phyloP scores from a whole-genome alignment of 169 alveolate species.

The Babesia gibsoni region DNA sequence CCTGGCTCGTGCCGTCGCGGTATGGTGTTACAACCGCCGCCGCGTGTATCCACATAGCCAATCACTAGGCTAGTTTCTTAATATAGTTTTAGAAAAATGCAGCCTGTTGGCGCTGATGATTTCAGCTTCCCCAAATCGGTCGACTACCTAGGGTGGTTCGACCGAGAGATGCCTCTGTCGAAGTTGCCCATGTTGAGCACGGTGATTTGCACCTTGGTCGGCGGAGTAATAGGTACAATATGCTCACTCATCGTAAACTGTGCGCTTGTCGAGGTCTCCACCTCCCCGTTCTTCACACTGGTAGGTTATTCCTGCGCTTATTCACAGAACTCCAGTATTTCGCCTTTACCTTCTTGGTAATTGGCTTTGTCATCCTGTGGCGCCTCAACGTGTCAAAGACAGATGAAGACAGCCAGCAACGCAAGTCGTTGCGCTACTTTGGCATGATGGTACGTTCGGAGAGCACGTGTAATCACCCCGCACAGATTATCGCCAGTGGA shows the following conservation, averaged over 20 bases:
- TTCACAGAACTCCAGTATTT: slow-evolving; percentile 70
- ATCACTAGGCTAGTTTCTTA: background rate
- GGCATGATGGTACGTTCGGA: slow-evolving; percentile 73
- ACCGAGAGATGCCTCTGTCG: slow-evolving; percentile 59
- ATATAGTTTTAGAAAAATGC: background rate
- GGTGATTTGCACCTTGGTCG: slow-evolving; percentile 75
- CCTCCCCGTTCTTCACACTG: slow-evolving; percentile 86
- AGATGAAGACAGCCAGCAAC: slow-evolving; percentile 64
- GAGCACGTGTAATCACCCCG: background rate
- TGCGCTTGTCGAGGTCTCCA: slow-evolving; percentile 89
- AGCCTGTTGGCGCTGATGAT: slow-evolving; percentile 1
- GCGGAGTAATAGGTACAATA: slow-evolving; percentile 83
- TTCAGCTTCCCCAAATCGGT: slow-evolving; percentile 19
- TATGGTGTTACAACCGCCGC: background rate
- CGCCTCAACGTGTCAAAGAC: slow-evolving; percentile 69
- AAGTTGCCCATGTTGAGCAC: slow-evolving; percentile 29
- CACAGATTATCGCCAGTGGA: slow-evolving; percentile 83
- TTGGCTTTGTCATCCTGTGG: slow-evolving; percentile 88
- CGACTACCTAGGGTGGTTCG: slow-evolving; percentile 54
- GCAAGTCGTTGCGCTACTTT: slow-evolving; percentile 63
- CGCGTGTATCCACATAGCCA: background rate
- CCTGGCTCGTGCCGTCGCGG: background rate
- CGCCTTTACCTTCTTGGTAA: slow-evolving; percentile 84
- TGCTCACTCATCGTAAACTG: slow-evolving; percentile 89
- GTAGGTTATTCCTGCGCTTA: slow-evolving; percentile 50